phyloP scores from a whole-genome alignment of 2,329 filamentous ascomycete genomes.

The Colletotrichum agaves region DNA sequence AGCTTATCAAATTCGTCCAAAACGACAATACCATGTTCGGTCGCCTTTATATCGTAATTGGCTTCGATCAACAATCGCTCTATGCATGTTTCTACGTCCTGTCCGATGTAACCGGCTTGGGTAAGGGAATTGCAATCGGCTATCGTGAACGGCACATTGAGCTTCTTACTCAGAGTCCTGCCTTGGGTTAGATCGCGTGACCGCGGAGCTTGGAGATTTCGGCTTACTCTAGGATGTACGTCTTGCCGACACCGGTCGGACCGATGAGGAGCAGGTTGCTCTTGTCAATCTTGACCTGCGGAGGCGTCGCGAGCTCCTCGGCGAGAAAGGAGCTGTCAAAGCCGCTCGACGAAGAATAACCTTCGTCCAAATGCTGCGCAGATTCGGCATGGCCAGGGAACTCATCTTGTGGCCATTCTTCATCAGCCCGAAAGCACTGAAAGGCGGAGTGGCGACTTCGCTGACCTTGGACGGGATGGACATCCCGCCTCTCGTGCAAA shows the following conservation, averaged over 20 bases:
- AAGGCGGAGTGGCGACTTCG: constrained; percentile 42
- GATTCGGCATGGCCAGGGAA: constrained; percentile 63
- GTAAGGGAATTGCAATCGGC: constrained; percentile 97
- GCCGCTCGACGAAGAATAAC: constrained; percentile 35
- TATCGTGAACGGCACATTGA: constrained; percentile 96
- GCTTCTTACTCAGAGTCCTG: constrained; percentile 88
- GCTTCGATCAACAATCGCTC: constrained; percentile 89
- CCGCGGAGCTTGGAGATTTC: not conserved
- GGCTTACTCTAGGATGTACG: constrained; percentile 81
- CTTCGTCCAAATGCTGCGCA: constrained; percentile 54
- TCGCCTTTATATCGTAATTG: constrained; percentile 85
- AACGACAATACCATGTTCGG: constrained; percentile 93
- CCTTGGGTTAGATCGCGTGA: constrained; percentile 38
- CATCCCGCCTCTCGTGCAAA: constrained; percentile 64
- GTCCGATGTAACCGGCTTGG: constrained; percentile 96
- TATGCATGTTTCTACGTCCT: constrained; percentile 96
- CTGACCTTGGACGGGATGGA: constrained; percentile 84
- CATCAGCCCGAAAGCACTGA: constrained; percentile 48
- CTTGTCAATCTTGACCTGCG: constrained; percentile 85
- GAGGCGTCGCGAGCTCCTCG: constrained; percentile 56
- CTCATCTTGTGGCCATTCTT: constrained; percentile 59
- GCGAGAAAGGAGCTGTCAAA: constrained; percentile 59
- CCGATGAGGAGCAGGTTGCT: constrained; percentile 93
- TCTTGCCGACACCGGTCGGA: constrained; percentile 95
- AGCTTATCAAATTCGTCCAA: constrained; percentile 99